Conservation (phyloP, 495 filamentous ascomycete genomes). For the Hypoxylon fragiforme region DNA sequence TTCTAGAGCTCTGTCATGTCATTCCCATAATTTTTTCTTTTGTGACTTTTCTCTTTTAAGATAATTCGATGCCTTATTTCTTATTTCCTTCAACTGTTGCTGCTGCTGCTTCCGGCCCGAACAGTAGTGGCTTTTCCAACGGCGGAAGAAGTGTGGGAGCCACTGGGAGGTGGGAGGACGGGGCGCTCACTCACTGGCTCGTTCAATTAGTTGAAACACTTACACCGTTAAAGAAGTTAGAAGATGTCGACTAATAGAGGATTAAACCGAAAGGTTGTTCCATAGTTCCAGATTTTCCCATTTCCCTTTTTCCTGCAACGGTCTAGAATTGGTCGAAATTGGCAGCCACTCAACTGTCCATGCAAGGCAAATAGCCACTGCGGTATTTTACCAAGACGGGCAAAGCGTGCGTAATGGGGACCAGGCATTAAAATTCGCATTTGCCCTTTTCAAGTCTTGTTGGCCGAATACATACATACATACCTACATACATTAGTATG, state of each 20-base stretch:
- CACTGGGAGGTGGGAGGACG: too few species aligned
- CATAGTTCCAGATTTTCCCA: not conserved
- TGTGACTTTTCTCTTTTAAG: not conserved
- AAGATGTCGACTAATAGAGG: too few species aligned
- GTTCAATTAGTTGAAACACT: not conserved
- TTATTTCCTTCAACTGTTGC: too few species aligned
- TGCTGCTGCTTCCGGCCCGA: constrained; percentile 3
- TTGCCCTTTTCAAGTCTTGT: too few species aligned
- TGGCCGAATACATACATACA: too few species aligned
- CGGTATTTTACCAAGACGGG: constrained; percentile 30
- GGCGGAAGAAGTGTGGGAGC: too few species aligned
- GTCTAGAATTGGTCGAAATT: constrained; percentile 27
- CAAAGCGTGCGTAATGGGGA: constrained; percentile 20
- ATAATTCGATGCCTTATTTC: too few species aligned
- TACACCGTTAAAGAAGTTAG: constrained; percentile 2
- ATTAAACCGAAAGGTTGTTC: constrained; percentile 4
- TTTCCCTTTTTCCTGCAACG: not conserved
- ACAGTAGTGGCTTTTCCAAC: too few species aligned
- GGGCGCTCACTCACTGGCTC: constrained; percentile 22
- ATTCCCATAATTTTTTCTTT: too few species aligned
- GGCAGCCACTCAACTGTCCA: constrained; percentile 21
- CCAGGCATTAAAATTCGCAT: constrained; percentile 15
- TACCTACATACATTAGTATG: too few species aligned
- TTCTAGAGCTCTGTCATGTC: too few species aligned
- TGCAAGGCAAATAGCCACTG: constrained; percentile 31